Conservation (phyloP, 164 flowering plant species). For the Nymphaea thermarum region DNA sequence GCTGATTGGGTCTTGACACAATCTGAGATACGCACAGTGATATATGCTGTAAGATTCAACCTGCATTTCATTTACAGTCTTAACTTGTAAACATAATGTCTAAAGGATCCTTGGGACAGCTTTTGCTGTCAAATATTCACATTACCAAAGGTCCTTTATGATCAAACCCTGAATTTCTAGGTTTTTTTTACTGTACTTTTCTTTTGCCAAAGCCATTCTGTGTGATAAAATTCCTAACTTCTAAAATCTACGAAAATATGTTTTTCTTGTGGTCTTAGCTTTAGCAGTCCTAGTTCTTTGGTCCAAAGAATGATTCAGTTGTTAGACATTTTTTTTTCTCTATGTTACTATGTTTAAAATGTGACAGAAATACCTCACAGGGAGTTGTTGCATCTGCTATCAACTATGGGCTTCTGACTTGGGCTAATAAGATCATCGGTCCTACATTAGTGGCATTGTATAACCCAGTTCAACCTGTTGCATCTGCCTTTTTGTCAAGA, state of each 20-base stretch:
- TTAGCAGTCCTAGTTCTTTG: too few relatives aligned
- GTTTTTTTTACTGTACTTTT: too few relatives aligned
- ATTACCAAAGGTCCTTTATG: too few relatives aligned
- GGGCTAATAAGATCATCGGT: conserved; percentile 91
- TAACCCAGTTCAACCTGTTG: conserved; percentile 90
- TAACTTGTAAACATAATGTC: neutral
- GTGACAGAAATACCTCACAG: conserved; percentile 20
- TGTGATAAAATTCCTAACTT: too few relatives aligned
- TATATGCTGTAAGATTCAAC: conserved; percentile 70
- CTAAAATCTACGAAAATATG: too few relatives aligned
- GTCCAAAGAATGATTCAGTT: too few relatives aligned
- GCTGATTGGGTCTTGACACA: conserved; percentile 66
- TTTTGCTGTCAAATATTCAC: too few relatives aligned
- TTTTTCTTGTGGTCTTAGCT: too few relatives aligned
- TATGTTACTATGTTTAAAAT: too few relatives aligned
- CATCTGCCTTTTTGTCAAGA: conserved; percentile 79
- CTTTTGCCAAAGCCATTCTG: too few relatives aligned
- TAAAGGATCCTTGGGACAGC: neutral
- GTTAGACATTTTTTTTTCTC: too few relatives aligned
- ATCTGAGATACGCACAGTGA: conserved; percentile 69
- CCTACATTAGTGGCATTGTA: conserved; percentile 90
- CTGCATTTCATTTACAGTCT: neutral
- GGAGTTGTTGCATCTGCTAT: conserved; percentile 90
- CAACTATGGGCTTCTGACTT: conserved; percentile 79
- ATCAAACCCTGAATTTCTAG: too few relatives aligned